Percentiles rank a stretch among this genome's conserved stretches.
Evolutionary conservation across 1,284 basidiomycete genomes (phyloP).

Genomic region (Ustilago loliicola): DNA sequence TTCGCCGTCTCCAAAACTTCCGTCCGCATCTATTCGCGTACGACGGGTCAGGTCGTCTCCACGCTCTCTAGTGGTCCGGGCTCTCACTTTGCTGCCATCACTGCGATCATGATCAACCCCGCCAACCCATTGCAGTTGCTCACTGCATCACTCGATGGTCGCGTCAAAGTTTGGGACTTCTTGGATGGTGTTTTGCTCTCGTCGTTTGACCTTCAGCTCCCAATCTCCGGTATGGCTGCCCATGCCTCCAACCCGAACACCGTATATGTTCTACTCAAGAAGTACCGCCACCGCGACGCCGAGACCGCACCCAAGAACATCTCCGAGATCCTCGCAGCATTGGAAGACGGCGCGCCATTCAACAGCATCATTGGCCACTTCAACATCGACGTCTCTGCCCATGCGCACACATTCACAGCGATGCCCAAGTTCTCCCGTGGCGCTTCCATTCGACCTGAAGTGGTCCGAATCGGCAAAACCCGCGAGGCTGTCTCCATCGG

Average conservation of each 20-base stretch:
- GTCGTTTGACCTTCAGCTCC: conserved; percentile 73
- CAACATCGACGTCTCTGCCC: conserved; percentile 32
- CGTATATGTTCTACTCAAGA: conserved; percentile 78
- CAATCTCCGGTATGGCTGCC: conserved; percentile 80
- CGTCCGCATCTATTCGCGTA: conserved; percentile 62
- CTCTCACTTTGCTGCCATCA: conserved; percentile 71
- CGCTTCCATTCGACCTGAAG: conserved; percentile 68
- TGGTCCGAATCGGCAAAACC: conserved; percentile 74
- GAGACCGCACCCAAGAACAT: conserved; percentile 33
- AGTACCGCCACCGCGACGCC: conserved; percentile 69
- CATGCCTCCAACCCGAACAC: conserved; percentile 78
- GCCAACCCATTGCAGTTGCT: conserved; percentile 90
- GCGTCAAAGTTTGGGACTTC: conserved; percentile 92
- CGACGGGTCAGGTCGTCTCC: conserved; percentile 64
- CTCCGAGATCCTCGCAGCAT: conserved; percentile 33
- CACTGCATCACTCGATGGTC: conserved; percentile 86
- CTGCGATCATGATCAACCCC: conserved; percentile 83
- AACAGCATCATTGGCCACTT: conserved; percentile 59
- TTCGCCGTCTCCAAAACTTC: conserved; percentile 62
- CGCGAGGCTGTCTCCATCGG: conserved; percentile 72
- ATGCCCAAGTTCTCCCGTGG: conserved; percentile 41
- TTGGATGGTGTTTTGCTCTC: conserved; percentile 85
- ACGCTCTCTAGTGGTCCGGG: conserved; percentile 57
- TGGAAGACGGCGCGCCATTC: conserved; percentile 39
- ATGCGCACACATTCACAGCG: conserved; percentile 14